These are phyloP conservation scores for Monosporozyma unispora DNA, from an alignment of 805 yeast species.

Conservation along the genomic window DNA sequence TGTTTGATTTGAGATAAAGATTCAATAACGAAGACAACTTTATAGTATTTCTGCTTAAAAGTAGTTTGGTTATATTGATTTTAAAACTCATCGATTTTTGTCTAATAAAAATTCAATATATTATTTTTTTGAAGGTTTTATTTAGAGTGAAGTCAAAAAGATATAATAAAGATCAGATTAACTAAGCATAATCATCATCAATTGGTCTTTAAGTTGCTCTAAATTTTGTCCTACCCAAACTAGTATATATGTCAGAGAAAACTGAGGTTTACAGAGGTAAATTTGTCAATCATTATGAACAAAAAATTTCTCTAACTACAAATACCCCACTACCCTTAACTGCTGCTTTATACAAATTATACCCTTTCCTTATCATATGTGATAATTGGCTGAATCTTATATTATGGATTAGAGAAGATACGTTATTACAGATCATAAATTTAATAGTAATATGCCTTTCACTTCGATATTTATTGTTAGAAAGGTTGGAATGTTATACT, in stretches of 20 bases:
- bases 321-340: slow-evolving; percentile 17
- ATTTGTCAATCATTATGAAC: slow-evolving; percentile 16
- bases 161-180: too few species aligned
- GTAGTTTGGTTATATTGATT: neutral
- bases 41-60: too few species aligned
- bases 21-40: too few species aligned
- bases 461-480: slow-evolving; percentile 7
- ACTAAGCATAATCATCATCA: too few species aligned
- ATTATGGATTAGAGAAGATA: slow-evolving; percentile 24
- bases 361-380: slow-evolving; percentile 22
- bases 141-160: too few species aligned
- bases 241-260: neutral
- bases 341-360: slow-evolving; percentile 17
- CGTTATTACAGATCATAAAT: slow-evolving; percentile 22
- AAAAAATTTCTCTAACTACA: slow-evolving; percentile 16
- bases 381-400: slow-evolving; percentile 21
- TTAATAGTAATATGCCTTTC: slow-evolving; percentile 12
- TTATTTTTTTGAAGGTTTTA: neutral
- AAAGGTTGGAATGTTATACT: neutral
- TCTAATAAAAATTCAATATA: neutral
- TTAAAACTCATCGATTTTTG: neutral
- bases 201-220: too few species aligned
- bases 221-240: too few species aligned
- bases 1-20: too few species aligned
- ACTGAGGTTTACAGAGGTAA: slow-evolving; percentile 6